Percentiles rank a stretch among this genome's conserved stretches.
These are phyloP conservation scores for Fallopia convolvulus DNA, from an alignment of 148 eudicot genomes.

Conservation along the genomic window DNA sequence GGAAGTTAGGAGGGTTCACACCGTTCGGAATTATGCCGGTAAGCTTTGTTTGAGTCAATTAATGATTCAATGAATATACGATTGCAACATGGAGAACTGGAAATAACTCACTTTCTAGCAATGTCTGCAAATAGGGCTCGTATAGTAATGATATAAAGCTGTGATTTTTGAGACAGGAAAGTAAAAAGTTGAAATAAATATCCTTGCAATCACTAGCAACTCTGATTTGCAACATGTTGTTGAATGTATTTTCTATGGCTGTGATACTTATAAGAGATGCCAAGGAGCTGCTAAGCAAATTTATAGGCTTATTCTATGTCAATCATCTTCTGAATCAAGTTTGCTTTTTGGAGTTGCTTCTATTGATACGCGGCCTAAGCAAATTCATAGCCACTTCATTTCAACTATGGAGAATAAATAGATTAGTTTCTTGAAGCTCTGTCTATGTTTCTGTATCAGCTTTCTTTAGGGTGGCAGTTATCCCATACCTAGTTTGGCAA, in stretches of 20 bases:
- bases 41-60: conserved; percentile 13
- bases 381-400: not conserved
- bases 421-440: not conserved
- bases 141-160: not conserved
- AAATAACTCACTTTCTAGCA: not conserved
- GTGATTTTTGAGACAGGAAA: not conserved
- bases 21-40: conserved; percentile 82
- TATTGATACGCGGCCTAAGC: not conserved
- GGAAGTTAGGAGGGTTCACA: conserved; percentile 90
- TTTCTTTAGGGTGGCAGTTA: not conserved
- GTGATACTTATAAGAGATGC: not conserved
- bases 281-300: not conserved
- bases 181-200: not conserved
- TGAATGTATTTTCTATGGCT: not conserved
- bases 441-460: not conserved
- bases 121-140: not conserved
- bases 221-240: not conserved
- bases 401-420: not conserved
- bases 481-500: not conserved
- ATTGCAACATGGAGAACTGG: not conserved
- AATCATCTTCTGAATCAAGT: not conserved
- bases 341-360: not conserved
- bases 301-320: not conserved
- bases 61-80: not conserved
- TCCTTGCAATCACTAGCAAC: conserved; percentile 3